These are phyloP conservation scores for Conidiobolus incongruus DNA, from an alignment of 371 early-diverging fungal genomes.

Conservation along the genomic window DNA sequence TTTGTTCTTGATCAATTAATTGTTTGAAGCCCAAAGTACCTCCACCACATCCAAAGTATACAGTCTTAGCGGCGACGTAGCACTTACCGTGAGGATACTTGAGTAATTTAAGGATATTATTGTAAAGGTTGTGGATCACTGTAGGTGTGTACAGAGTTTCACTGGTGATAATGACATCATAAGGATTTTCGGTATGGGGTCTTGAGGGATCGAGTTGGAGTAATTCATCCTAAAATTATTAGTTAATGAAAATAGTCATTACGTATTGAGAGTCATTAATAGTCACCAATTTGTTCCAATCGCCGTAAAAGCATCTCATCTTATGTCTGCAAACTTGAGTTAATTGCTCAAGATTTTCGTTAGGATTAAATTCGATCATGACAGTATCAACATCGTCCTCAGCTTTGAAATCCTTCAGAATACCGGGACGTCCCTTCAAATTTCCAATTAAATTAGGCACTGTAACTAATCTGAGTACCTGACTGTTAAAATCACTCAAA, in stretches of 20 bases:
- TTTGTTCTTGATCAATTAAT: slow-evolving; percentile 28
- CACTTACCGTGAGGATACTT: slow-evolving; percentile 38
- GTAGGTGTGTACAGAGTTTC: slow-evolving; percentile 78
- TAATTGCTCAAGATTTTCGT: slow-evolving; percentile 20
- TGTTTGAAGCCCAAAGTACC: slow-evolving; percentile 44
- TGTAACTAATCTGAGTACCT: slow-evolving; percentile 67
- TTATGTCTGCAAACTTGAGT: slow-evolving; percentile 10
- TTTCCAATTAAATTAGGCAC: slow-evolving; percentile 77
- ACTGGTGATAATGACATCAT: slow-evolving; percentile 74
- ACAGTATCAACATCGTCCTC: slow-evolving; percentile 7
- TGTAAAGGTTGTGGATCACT: slow-evolving; percentile 27
- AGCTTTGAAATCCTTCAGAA: slow-evolving; percentile 1
- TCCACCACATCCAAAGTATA: slow-evolving; percentile 81
- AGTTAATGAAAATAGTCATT: neutral
- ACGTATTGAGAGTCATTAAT: too few species aligned
- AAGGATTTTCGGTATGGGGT: slow-evolving; percentile 8
- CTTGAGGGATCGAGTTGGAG: neutral
- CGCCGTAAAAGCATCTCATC: slow-evolving; percentile 38
- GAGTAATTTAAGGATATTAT: slow-evolving; percentile 33
- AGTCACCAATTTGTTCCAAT: slow-evolving; percentile 30
- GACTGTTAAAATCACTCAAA: slow-evolving; percentile 80
- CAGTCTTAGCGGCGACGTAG: slow-evolving; percentile 75
- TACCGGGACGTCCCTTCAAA: slow-evolving; percentile 9
- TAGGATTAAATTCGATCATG: slow-evolving; percentile 10
- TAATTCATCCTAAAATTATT: neutral